Evolutionary conservation across 371 early-diverging fungal genomes (phyloP).

Genomic region (Mucor velutinosus): DNA sequence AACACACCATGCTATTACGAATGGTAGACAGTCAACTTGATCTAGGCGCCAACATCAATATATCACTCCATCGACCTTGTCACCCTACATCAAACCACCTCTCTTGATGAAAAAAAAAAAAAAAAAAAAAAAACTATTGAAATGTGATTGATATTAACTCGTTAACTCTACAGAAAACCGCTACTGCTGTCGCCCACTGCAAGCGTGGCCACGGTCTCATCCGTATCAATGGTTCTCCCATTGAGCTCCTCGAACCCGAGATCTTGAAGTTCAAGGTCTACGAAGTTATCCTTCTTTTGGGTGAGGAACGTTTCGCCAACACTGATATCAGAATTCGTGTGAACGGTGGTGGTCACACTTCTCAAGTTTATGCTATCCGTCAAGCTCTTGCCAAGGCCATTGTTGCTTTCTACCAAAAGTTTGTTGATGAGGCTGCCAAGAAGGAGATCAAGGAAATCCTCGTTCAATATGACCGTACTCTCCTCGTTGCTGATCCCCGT

Average conservation of each 20-base stretch:
- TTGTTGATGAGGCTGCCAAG: constrained; percentile 99
- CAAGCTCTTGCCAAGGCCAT: constrained; percentile 99
- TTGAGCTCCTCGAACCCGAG: constrained; percentile 96
- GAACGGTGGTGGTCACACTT: constrained; percentile 98
- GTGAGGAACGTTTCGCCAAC: constrained; percentile 94
- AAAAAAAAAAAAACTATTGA: background rate
- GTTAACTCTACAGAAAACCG: constrained; percentile 86
- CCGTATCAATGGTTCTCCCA: constrained; percentile 96
- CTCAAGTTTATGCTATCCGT: constrained; percentile 99
- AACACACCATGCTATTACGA: too few species aligned
- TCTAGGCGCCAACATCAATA: too few species aligned
- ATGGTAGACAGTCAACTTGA: too few species aligned
- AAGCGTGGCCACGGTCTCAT: constrained; percentile 95
- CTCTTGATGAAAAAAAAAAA: background rate
- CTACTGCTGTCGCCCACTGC: constrained; percentile 99
- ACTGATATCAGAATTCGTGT: constrained; percentile 98
- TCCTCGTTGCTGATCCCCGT: constrained; percentile 99
- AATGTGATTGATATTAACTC: background rate
- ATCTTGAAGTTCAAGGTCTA: constrained; percentile 98
- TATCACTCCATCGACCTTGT: background rate
- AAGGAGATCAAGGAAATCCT: constrained; percentile 98
- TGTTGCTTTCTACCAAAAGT: constrained; percentile 99
- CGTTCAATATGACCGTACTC: constrained; percentile 97
- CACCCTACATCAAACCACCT: background rate
- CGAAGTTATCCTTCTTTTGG: constrained; percentile 98